Evolutionary conservation across 208 protist species (phyloP), one percentile per base, ranked within the genome.

Genomic region (Acanthamoeba lenticulata): DNA sequence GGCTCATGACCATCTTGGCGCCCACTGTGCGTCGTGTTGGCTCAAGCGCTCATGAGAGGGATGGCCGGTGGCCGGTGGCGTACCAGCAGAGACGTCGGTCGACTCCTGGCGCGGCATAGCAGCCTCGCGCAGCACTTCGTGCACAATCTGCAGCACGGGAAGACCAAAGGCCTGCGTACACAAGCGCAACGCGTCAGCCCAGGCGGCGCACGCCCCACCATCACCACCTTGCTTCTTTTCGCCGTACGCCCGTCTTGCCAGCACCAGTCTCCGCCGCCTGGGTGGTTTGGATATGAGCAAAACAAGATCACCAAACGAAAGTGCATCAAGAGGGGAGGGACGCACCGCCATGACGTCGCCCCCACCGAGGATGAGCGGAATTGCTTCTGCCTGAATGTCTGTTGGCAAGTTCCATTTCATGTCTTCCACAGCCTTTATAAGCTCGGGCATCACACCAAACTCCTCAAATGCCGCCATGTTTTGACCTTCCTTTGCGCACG

Each of bases 231-330:
- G 55, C 55, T n/a, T 15, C 24, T n/a, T n/a, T n/a, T n/a, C n/a
- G 47, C 15, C 27, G 52, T 88, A 94, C 94, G 24, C 96, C 96
- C 44, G 96, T 97, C 90, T 97, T 97, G 62, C 96, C 96, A 91
- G 88, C 95, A 3, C 96, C 96, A n/a, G 96, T 97, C 67, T 97
- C 96, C 29, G 96, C 96, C 9, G 96, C 94, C 95, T 94, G 52
- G 49, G 5, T 44, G 2, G 38, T 24, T 90, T 7, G 44, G 21
- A 42, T 42, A 88, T 88, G n/a, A n/a, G n/a, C n/a, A n/a, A n/a
- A n/a, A n/a, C 44, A 1, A 7, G 0, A 67, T 11, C 17, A 57
- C 55, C 27, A 32, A 24, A n/a, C 57, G 57, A 34, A 47, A 11
- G 6, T 67, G 4, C 19, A 90, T 81, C 24, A 34, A 6, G 1